Evolutionary conservation across 768 basidiomycete genomes (phyloP).

Genomic region (Agrocybe praecox): DNA sequence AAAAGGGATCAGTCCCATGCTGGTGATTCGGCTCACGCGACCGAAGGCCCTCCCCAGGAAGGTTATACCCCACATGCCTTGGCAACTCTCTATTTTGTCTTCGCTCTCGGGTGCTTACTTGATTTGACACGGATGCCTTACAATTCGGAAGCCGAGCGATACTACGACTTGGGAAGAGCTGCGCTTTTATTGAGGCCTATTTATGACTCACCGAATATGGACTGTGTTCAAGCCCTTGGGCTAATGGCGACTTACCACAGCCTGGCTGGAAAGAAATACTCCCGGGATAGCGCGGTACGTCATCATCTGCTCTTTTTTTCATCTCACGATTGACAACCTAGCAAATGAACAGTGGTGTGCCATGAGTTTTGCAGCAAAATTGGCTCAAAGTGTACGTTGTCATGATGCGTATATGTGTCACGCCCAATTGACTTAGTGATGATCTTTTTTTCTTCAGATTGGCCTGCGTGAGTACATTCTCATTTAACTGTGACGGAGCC

Average conservation of each 20-base stretch:
- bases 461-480: constrained; percentile 52
- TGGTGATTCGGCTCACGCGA: not conserved
- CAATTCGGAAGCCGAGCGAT: constrained; percentile 61
- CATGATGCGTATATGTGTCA: not conserved
- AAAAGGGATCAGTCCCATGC: constrained; percentile 11
- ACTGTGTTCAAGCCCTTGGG: constrained; percentile 61
- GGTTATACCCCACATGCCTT: constrained; percentile 46
- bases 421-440: too few species aligned
- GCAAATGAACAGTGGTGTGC: constrained; percentile 42
- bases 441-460: constrained; percentile 36
- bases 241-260: constrained; percentile 59
- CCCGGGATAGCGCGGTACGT: constrained; percentile 44
- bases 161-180: constrained; percentile 58
- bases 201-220: constrained; percentile 56
- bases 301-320: constrained; percentile 25
- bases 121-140: constrained; percentile 54
- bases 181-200: constrained; percentile 52
- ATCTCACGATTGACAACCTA: constrained; percentile 14
- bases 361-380: constrained; percentile 58
- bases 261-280: constrained; percentile 53
- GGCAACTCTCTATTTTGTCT: constrained; percentile 56
- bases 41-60: not conserved
- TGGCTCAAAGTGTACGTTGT: constrained; percentile 52
- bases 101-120: constrained; percentile 64
- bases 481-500: constrained; percentile 23